Conservation (phyloP, 129 eudicot species). For the Lonicera japonica region DNA sequence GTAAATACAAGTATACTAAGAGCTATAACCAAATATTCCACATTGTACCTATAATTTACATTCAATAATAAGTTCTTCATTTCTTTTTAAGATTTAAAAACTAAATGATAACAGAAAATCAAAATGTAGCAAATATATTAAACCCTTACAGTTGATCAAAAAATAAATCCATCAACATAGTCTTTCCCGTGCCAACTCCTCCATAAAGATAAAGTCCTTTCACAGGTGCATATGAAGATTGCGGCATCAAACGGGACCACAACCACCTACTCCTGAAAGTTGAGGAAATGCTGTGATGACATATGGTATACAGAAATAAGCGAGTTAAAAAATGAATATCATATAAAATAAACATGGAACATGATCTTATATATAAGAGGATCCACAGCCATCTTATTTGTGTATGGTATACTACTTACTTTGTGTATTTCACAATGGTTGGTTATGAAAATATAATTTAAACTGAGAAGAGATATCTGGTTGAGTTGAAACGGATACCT, state of each 20-base stretch:
- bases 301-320: neutral
- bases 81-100: neutral
- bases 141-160: conserved; percentile 71
- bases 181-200: conserved; percentile 98
- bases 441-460: too few relatives aligned
- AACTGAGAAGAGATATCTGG: too few relatives aligned
- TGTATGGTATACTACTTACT: too few relatives aligned
- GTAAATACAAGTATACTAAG: neutral
- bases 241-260: conserved; percentile 93
- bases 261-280: conserved; percentile 89
- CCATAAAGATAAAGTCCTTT: conserved; percentile 97
- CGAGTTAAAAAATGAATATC: neutral
- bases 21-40: neutral
- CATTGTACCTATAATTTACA: conserved; percentile 4
- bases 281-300: conserved; percentile 2
- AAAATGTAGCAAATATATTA: neutral
- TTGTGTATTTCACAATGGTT: too few relatives aligned
- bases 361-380: neutral
- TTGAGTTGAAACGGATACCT: too few relatives aligned
- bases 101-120: neutral
- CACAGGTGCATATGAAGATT: conserved; percentile 68
- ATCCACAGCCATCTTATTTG: too few relatives aligned
- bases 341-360: neutral
- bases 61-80: neutral
- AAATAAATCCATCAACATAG: conserved; percentile 97